Base-by-base conservation (phyloP, 768 basidiomycete species). In the Leccinum truebloodii region DNA sequence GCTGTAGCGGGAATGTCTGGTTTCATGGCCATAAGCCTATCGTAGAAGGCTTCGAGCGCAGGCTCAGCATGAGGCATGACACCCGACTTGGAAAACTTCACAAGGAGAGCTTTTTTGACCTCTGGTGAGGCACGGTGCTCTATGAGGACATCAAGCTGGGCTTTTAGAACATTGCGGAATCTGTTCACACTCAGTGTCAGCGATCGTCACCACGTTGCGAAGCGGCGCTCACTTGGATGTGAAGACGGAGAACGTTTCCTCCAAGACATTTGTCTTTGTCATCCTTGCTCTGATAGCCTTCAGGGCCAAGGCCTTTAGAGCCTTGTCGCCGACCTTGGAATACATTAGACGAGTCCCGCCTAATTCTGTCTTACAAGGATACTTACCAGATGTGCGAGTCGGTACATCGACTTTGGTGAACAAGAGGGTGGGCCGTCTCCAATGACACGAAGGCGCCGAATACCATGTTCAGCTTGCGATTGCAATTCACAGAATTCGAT, bases 371-470 rank as follows among this genome's bases (percentile, higher is more conserved):
- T 28, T 8, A 22, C 26, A 30, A 30, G 9, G 7, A 57, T n/a
- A 2, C 65, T 60, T 24, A 73, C 76, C n/a, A 75, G 72, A 24
- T 65, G 53, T 6, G 76, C 75, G 0, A 76, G 60, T 55, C 72
- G 72, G 34, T 76, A 77, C 73, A 77, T 76, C 0, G 76, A 77
- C 65, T 76, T 76, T 8, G 76, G 75, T 16, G 75, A 76, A 55
- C 75, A 76, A 8, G 54, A 30, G 3, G 65, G 65, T 39, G 58
- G 56, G 4, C 41, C 51, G 13, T 57, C 59, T 51, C 55, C 30
- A 48, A 44, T 2, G 14, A 41, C 32, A 4, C 46, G 54, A 18
- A 50, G 16, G 24, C 12, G 44, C 2, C 16, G 52, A 49, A 20
- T 2, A 52, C 55, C 59, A 7, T 41, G 51, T 35, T 51, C 52